A percentile compares a stretch with the other conserved stretches of the same genome.
phyloP scores from a whole-genome alignment of 257 asterid genomes.

The Solanum pinnatisectum region DNA sequence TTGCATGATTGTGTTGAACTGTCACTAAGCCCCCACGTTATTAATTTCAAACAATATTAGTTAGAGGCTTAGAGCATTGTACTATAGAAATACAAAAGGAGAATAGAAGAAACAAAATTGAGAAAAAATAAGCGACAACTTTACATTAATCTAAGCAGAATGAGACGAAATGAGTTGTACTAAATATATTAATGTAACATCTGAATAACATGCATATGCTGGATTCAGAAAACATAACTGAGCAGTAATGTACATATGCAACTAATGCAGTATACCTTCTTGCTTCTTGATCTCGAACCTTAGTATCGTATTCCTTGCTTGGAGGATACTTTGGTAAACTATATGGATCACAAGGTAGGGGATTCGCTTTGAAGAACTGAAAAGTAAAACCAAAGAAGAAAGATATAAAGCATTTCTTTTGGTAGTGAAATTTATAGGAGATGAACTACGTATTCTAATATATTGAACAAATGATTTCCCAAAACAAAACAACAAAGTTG shows the following conservation, averaged over 20 bases:
- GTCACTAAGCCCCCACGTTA: not conserved
- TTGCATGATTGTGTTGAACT: not conserved
- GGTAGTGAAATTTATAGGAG: not conserved
- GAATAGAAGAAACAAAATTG: not conserved
- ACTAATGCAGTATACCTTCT: conserved; percentile 18
- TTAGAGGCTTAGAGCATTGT: not conserved
- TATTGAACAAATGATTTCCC: not conserved
- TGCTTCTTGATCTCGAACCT: conserved; percentile 34
- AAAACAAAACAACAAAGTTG: not conserved
- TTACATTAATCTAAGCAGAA: not conserved
- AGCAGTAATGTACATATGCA: not conserved
- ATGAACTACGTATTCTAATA: not conserved
- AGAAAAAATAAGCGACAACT: not conserved
- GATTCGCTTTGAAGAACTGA: conserved; percentile 39
- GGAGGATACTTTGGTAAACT: conserved; percentile 43
- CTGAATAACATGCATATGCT: not conserved
- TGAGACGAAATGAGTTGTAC: not conserved
- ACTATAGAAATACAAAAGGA: not conserved
- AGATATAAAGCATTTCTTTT: not conserved
- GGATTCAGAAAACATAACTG: not conserved
- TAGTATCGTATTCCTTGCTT: conserved; percentile 43
- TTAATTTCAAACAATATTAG: not conserved
- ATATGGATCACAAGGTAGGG: conserved; percentile 46
- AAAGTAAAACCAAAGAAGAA: not conserved
- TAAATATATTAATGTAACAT: not conserved